Conservation (phyloP, 768 basidiomycete species). For the Termitomyces sp. region DNA sequence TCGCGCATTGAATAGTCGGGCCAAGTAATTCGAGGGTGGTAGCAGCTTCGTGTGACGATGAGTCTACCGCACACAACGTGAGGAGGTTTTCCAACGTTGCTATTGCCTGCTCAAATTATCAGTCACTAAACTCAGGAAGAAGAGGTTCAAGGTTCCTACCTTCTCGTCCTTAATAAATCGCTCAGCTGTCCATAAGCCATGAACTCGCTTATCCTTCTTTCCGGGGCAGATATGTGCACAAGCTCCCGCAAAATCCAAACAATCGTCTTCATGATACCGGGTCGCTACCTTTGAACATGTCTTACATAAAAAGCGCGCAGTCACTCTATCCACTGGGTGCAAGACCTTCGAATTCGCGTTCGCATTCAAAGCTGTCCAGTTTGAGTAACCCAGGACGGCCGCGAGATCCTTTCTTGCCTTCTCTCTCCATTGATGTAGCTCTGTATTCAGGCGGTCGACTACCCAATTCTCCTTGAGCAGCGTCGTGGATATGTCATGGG, state of each 20-base stretch:
- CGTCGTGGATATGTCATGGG: conserved; percentile 12
- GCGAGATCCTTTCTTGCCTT: conserved; percentile 40
- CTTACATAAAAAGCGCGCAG: conserved; percentile 55
- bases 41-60: conserved; percentile 19
- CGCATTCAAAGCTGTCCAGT: conserved; percentile 47
- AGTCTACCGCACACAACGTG: conserved; percentile 21
- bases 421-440: conserved; percentile 46
- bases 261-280: conserved; percentile 32
- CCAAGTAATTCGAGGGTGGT: conserved; percentile 19
- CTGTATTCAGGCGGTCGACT: conserved; percentile 30
- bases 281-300: conserved; percentile 36
- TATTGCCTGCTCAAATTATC: conserved; percentile 36
- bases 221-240: conserved; percentile 54
- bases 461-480: conserved; percentile 27
- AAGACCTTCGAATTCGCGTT: conserved; percentile 38
- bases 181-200: conserved; percentile 39
- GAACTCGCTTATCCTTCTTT: conserved; percentile 21
- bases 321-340: conserved; percentile 54
- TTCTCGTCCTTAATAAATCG: conserved; percentile 57
- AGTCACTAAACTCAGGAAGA: neutral
- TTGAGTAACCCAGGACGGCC: conserved; percentile 39
- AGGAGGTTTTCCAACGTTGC: conserved; percentile 35
- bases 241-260: conserved; percentile 53
- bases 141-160: conserved; percentile 26
- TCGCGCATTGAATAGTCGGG: conserved; percentile 36